Evolutionary conservation across 2,329 filamentous ascomycete genomes (phyloP), one percentile per base, ranked within the genome.

Genomic region (Talaromyces sp.): DNA sequence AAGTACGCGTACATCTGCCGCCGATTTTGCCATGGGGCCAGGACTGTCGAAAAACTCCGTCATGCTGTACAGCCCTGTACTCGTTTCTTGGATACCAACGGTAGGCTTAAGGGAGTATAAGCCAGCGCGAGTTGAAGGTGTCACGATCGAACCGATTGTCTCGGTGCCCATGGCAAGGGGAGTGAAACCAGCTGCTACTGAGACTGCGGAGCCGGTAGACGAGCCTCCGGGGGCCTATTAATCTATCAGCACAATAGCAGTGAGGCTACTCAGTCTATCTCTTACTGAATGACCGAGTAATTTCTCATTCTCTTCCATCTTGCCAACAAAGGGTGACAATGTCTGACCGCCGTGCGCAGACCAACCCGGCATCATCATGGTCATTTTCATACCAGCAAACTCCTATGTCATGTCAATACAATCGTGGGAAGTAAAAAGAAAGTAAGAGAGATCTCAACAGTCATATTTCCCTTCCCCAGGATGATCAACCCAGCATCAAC

Each of bases 161-260:
- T 74, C 70, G 17, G 69, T 69, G 7, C 64, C 70, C 25, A 73
- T 65, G 8, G 69, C 65, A 3, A 74, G 60, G 28, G 71, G 70
- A 28, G 57, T 59, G 25, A 67, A 69, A 0, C 71, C 70, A 3
- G 69, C 68, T 0, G 69, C 64, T 0, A 72, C 65, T 3, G 65
- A 65, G 2, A 73, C 70, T 10, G 66, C 70, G n/a, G 72, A 71
- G 19, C 72, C 71, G 1, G 63, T 63, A 5, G 70, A 73, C 0
- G 67, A 74, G 31, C 71, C 71, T 0, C 68, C 68, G 0, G 71
- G 70, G 1, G 22, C 22, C 41, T 28, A 28, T n/a, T 6, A 45
- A 45, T 15, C 7, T 15, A 17, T 28, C 41, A 45, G 8, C 8
- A 46, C 15, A 31, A 11, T 17, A 35, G 25, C 5, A n/a, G 9